Percentiles rank a stretch among this genome's conserved stretches.
phyloP scores from a whole-genome alignment of 176 grass and related monocot species.

The Cenchrus purpureus region DNA sequence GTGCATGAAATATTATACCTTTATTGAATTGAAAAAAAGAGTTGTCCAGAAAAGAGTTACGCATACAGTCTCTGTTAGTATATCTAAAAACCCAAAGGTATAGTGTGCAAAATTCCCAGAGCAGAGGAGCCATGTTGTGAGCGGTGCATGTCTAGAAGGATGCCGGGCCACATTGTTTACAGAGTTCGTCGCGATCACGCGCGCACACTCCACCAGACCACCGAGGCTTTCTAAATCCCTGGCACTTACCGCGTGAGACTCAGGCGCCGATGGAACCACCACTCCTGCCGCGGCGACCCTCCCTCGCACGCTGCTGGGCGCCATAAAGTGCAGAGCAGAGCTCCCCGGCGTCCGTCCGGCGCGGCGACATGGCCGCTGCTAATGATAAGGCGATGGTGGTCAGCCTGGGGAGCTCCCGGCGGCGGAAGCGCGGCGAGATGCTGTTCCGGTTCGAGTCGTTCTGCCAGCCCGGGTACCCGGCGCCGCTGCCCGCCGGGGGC shows the following conservation, averaged over 20 bases:
- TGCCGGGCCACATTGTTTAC: constrained; percentile 39
- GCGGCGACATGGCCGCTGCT: constrained; percentile 36
- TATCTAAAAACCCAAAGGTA: not conserved
- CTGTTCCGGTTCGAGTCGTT: constrained; percentile 81
- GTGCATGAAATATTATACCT: not conserved
- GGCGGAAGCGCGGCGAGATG: constrained; percentile 72
- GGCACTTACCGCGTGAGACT: constrained; percentile 60
- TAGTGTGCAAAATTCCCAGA: not conserved
- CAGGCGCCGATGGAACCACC: constrained; percentile 32
- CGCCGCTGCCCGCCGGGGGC: constrained; percentile 58
- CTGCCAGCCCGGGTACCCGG: constrained; percentile 73
- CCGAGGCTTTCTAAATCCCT: constrained; percentile 57
- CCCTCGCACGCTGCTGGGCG: not conserved
- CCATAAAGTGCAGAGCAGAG: constrained; percentile 44
- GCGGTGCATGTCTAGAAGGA: constrained; percentile 51
- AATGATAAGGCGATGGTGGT: constrained; percentile 56
- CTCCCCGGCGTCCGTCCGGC: not conserved
- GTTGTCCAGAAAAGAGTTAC: not conserved
- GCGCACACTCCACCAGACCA: constrained; percentile 40
- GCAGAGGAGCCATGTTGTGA: not conserved
- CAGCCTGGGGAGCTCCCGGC: constrained; percentile 61
- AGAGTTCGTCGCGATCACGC: constrained; percentile 17
- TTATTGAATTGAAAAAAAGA: not conserved
- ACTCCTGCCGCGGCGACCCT: not conserved
- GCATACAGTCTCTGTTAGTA: not conserved